phyloP scores from a whole-genome alignment of 441 rosid species.

The California macrophylla region DNA sequence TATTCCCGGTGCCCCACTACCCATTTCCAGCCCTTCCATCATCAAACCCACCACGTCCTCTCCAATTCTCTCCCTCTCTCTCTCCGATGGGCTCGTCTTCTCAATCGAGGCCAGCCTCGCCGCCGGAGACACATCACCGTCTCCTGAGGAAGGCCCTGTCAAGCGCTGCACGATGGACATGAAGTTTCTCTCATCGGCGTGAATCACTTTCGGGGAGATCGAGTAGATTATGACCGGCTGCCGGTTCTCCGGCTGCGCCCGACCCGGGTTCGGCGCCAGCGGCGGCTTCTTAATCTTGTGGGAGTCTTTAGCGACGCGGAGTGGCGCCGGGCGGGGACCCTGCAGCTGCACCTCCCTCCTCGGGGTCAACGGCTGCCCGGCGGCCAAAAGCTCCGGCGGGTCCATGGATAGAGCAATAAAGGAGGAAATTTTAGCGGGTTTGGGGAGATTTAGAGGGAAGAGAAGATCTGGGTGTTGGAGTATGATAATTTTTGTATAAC shows the following conservation, averaged over 20 bases:
- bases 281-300: conserved; percentile 17
- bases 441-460: background rate
- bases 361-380: conserved; percentile 9
- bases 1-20: conserved; percentile 44
- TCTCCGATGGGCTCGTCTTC: conserved; percentile 19
- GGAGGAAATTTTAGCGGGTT: background rate
- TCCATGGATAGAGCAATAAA: background rate
- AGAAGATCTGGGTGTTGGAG: background rate
- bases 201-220: conserved; percentile 23
- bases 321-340: conserved; percentile 21
- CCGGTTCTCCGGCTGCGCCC: conserved; percentile 2
- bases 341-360: conserved; percentile 17
- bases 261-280: background rate
- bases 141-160: conserved; percentile 18
- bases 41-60: background rate
- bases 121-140: conserved; percentile 20
- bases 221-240: conserved; percentile 23
- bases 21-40: conserved; percentile 28
- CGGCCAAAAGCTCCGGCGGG: background rate
- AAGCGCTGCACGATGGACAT: conserved; percentile 23
- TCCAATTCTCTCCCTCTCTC: background rate
- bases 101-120: conserved; percentile 23
- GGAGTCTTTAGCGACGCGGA: conserved; percentile 16
- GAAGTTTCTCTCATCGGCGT: conserved; percentile 17
- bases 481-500: background rate